These are phyloP conservation scores for Clarireedia hainanense DNA, from an alignment of 2,329 filamentous ascomycete genomes.

Conservation along the genomic window DNA sequence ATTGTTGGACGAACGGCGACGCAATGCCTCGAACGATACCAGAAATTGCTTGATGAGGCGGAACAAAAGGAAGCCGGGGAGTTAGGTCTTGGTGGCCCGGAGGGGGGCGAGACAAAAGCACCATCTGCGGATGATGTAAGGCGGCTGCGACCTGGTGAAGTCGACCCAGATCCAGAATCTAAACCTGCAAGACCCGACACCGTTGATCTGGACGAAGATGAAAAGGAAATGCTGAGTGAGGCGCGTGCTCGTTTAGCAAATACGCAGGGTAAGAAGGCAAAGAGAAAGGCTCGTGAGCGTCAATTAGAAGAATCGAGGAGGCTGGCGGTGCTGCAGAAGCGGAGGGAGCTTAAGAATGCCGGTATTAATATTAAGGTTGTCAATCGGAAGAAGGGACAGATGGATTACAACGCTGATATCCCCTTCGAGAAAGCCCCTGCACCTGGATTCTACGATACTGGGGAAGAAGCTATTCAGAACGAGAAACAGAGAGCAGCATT, in stretches of 20 bases:
- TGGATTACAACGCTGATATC: constrained; percentile 99
- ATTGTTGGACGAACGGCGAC: constrained; percentile 95
- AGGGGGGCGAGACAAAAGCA: constrained; percentile 77
- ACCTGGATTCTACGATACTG: constrained; percentile 87
- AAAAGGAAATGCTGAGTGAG: constrained; percentile 99
- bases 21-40: constrained; percentile 93
- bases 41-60: constrained; percentile 91
- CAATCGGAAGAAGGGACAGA: constrained; percentile 87
- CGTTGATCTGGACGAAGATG: constrained; percentile 96
- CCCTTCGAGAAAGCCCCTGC: constrained; percentile 92
- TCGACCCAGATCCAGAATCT: constrained; percentile 94
- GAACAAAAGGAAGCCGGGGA: constrained; percentile 79
- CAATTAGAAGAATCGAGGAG: constrained; percentile 92
- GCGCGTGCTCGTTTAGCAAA: constrained; percentile 93
- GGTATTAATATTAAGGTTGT: constrained; percentile 97
- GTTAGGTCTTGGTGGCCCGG: constrained; percentile 74
- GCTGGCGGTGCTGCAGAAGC: constrained; percentile 85
- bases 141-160: constrained; percentile 79
- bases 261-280: constrained; percentile 98
- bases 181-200: constrained; percentile 94
- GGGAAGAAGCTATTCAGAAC: constrained; percentile 71
- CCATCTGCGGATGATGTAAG: constrained; percentile 91
- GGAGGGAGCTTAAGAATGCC: constrained; percentile 91
- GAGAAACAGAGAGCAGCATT: constrained; percentile 79
- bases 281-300: constrained; percentile 90